Evolutionary conservation across 2,329 filamentous ascomycete species (phyloP).

Genomic region (Ophiostoma populinum): DNA sequence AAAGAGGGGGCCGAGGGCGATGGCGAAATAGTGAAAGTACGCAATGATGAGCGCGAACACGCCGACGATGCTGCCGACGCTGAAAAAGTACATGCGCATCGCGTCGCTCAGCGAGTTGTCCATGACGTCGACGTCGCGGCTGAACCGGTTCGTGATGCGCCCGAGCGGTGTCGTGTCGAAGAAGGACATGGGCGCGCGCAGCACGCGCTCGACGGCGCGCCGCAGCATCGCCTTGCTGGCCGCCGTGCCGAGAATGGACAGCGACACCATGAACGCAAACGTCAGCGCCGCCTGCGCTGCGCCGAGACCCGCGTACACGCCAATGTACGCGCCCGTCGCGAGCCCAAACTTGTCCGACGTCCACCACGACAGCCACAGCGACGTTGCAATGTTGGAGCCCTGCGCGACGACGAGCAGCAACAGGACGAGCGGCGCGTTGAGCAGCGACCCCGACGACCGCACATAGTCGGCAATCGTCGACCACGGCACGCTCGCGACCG

Average conservation of each 20-base stretch:
- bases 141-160: slow-evolving; percentile 91
- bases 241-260: slow-evolving; percentile 66
- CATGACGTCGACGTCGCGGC: slow-evolving; percentile 90
- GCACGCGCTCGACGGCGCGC: slow-evolving; percentile 58
- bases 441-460: slow-evolving; percentile 51
- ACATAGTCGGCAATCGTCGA: slow-evolving; percentile 65
- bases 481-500: slow-evolving; percentile 63
- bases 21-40: slow-evolving; percentile 80
- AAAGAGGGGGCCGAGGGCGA: slow-evolving; percentile 46
- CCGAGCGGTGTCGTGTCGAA: slow-evolving; percentile 95
- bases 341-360: slow-evolving; percentile 61
- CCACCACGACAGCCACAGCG: slow-evolving; percentile 90
- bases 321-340: slow-evolving; percentile 53
- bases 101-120: slow-evolving; percentile 82
- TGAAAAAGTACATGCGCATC: slow-evolving; percentile 84
- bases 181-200: slow-evolving; percentile 68
- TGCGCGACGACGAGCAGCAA: slow-evolving; percentile 54
- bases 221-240: slow-evolving; percentile 71
- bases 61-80: slow-evolving; percentile 61
- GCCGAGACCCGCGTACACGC: slow-evolving; percentile 54
- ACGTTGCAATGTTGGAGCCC: slow-evolving; percentile 71
- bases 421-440: slow-evolving; percentile 48
- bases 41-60: slow-evolving; percentile 84
- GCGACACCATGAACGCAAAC: slow-evolving; percentile 62
- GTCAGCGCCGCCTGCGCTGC: slow-evolving; percentile 52